A percentile compares a stretch with the other conserved stretches of the same genome.
These are phyloP conservation scores for Ampelocalamus luodianensis DNA, from an alignment of 176 grass and related monocot genomes.

Conservation along the genomic window DNA sequence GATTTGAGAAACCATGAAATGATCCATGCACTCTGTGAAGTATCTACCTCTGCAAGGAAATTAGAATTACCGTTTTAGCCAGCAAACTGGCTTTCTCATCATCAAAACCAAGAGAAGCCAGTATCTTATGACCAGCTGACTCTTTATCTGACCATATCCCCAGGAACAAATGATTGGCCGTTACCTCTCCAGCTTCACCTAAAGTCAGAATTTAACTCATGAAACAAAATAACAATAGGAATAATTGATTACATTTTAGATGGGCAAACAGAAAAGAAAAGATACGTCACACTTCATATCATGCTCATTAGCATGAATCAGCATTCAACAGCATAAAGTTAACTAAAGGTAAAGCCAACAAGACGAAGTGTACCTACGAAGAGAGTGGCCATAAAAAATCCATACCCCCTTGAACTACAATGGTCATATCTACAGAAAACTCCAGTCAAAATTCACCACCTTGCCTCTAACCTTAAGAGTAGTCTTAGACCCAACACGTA, in stretches of 20 bases:
- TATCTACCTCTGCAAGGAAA: not conserved
- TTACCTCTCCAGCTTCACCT: constrained; percentile 84
- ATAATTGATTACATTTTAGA: constrained; percentile 8
- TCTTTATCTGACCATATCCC: constrained; percentile 91
- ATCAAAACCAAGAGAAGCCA: constrained; percentile 83
- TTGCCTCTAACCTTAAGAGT: constrained; percentile 7
- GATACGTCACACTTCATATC: constrained; percentile 2
- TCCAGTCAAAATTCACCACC: not conserved
- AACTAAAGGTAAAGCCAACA: constrained; percentile 3
- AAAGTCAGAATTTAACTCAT: constrained; percentile 36
- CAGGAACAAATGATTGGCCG: constrained; percentile 70
- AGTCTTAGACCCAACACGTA: constrained; percentile 32
- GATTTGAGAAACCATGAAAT: constrained; percentile 38
- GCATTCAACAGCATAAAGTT: not conserved
- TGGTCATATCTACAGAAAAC: not conserved
- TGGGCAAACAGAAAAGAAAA: not conserved
- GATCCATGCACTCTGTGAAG: constrained; percentile 23
- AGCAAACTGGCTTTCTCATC: constrained; percentile 69
- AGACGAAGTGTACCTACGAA: constrained; percentile 8
- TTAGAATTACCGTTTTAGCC: constrained; percentile 62
- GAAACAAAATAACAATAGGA: constrained; percentile 2
- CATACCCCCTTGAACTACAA: not conserved
- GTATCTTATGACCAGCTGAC: constrained; percentile 77
- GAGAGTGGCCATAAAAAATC: not conserved
- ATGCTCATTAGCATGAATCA: constrained; percentile 3